phyloP scores from a whole-genome alignment of 345 rosid species.

The Viola odorata region DNA sequence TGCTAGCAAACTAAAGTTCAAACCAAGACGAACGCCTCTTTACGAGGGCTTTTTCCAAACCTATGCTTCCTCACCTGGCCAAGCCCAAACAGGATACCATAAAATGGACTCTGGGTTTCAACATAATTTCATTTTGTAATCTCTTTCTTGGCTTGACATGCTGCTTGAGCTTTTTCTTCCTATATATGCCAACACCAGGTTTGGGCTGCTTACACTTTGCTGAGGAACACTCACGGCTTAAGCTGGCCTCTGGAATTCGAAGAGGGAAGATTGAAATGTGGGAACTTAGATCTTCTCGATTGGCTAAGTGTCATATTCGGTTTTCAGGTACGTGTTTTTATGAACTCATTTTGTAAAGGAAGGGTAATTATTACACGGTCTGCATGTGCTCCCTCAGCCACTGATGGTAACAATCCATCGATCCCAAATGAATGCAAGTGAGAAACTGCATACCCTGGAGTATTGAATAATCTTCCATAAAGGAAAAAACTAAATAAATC shows the following conservation, averaged over 20 bases:
- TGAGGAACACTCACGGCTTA: slow-evolving; percentile 66
- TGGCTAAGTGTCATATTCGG: slow-evolving; percentile 65
- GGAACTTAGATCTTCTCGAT: slow-evolving; percentile 63
- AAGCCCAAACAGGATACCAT: too few relatives aligned
- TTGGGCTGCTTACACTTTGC: slow-evolving; percentile 77
- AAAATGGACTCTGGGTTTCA: too few relatives aligned
- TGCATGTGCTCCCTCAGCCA: too few relatives aligned
- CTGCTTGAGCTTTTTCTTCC: slow-evolving; percentile 17
- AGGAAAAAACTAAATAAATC: slow-evolving; percentile 22
- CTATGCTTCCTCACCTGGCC: too few relatives aligned
- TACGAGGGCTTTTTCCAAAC: too few relatives aligned
- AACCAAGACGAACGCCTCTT: too few relatives aligned
- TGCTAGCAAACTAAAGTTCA: too few relatives aligned
- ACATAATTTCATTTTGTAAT: background rate
- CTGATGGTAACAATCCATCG: too few relatives aligned
- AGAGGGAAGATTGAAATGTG: slow-evolving; percentile 62
- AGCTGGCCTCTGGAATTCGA: slow-evolving; percentile 70
- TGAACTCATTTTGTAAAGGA: too few relatives aligned
- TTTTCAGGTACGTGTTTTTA: slow-evolving; percentile 41
- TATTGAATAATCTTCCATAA: background rate
- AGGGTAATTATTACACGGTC: too few relatives aligned
- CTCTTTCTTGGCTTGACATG: slow-evolving; percentile 8
- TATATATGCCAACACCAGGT: slow-evolving; percentile 42
- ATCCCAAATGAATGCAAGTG: background rate
- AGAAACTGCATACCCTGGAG: background rate